Evolutionary conservation across 805 yeast genomes (phyloP).

Genomic region (Ogataea glucozyma): DNA sequence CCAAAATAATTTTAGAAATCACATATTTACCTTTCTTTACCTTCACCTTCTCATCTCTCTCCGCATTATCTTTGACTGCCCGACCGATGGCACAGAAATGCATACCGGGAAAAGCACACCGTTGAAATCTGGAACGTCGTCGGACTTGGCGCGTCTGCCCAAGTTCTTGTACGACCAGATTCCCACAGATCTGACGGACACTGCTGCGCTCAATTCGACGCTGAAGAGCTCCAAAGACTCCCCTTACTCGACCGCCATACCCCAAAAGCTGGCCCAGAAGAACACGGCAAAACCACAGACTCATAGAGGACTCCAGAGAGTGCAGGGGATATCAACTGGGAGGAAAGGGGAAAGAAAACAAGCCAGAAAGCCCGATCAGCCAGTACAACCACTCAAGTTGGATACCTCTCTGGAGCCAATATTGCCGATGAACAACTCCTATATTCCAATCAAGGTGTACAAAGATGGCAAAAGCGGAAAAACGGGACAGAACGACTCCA

Average conservation of each 20-base stretch:
- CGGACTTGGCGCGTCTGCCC: constrained; percentile 22
- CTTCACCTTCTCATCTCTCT: too few relatives aligned
- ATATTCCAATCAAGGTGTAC: constrained; percentile 23
- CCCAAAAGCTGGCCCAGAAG: constrained; percentile 6
- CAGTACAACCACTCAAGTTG: constrained; percentile 17
- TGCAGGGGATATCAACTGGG: too few relatives aligned
- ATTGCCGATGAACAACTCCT: constrained; percentile 6
- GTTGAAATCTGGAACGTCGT: background rate
- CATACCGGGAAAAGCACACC: background rate
- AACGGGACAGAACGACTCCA: background rate
- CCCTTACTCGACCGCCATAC: constrained; percentile 27
- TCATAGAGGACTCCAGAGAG: background rate
- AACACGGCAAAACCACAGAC: background rate
- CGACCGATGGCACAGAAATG: background rate
- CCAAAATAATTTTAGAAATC: too few relatives aligned
- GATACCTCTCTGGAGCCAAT: constrained; percentile 22
- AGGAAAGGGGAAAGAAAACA: background rate
- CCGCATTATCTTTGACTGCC: background rate
- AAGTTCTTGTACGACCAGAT: constrained; percentile 33
- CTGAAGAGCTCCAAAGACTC: constrained; percentile 25
- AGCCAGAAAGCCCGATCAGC: background rate
- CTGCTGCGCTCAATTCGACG: constrained; percentile 26
- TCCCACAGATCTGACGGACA: constrained; percentile 30
- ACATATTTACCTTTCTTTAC: too few relatives aligned
- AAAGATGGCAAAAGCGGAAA: background rate